Percentiles rank a stretch among this genome's conserved stretches.
Evolutionary conservation across 208 protist genomes (phyloP).

Genomic region (Wallacemonas sp.): DNA sequence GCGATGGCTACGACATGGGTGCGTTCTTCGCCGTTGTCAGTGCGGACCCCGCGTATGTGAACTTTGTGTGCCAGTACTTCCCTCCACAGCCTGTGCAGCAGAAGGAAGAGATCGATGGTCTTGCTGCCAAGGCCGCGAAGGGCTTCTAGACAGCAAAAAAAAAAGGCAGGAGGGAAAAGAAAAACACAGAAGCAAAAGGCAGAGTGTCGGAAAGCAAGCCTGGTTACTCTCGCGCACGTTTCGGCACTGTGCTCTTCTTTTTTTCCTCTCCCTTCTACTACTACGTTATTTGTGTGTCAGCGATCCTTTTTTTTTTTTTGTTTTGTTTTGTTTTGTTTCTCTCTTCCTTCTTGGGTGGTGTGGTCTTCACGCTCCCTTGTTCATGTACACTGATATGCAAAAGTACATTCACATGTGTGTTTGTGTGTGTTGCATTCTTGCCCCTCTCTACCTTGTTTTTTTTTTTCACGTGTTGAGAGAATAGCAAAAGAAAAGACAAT

Average conservation of each 20-base stretch:
- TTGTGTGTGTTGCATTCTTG: too few species aligned
- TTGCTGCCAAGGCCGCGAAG: slow-evolving; percentile 81
- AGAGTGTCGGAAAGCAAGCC: too few species aligned
- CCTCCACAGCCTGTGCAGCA: slow-evolving; percentile 62
- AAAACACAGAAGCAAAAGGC: background rate
- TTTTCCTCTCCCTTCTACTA: background rate
- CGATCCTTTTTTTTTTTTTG: background rate
- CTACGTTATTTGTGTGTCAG: background rate
- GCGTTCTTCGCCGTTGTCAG: slow-evolving; percentile 82
- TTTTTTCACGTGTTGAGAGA: too few species aligned
- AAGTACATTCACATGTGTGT: too few species aligned
- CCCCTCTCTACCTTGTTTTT: too few species aligned
- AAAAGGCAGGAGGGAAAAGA: slow-evolving; percentile 8
- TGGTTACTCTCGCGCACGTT: too few species aligned
- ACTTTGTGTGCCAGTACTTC: slow-evolving; percentile 79
- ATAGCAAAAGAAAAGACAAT: too few species aligned
- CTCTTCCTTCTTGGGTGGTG: background rate
- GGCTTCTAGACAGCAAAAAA: slow-evolving; percentile 55
- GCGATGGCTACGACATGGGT: slow-evolving; percentile 73
- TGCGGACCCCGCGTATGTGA: slow-evolving; percentile 70
- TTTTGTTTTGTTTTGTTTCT: background rate
- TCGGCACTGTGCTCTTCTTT: too few species aligned
- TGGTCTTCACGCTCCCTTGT: background rate
- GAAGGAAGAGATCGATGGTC: slow-evolving; percentile 77
- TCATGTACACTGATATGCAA: background rate